Evolutionary conservation across 352 stramenopile genomes (phyloP), one percentile per base, ranked within the genome.

Genomic region (Pythium guiyangense): DNA sequence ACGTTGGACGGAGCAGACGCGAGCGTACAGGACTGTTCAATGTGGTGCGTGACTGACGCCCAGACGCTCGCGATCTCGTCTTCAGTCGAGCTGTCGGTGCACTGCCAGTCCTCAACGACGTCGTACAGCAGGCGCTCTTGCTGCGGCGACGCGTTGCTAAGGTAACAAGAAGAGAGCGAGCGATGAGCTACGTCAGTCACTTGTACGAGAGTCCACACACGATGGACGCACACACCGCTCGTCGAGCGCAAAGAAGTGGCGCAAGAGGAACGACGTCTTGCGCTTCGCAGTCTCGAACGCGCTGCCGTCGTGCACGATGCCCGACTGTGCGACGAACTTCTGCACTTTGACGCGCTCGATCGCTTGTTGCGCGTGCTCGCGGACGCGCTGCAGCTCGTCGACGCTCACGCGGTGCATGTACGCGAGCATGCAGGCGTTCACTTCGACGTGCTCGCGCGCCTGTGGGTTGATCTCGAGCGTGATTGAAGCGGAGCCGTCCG

Each of bases 241-340:
- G 10, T 79, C 61, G 22, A 89, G 34, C 3, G 72, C 54, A 49
- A 92, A 90, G 54, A 87, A 92, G 49, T 92, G 79, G 5, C 76
- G 68, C 27, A 92, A 60, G 3, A 92, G 54, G 44, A 90, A 90
- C 3, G 62, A 73, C 2, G 82, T 92, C 50, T 92, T 92, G 27
- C 71, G 74, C 46, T 79, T 78, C 6, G 63, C 70, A 5, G 69
- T 67, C 47, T 89, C 71, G 12, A 85, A 56, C 0, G 68, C 42
- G 31, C 67, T 81, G 26, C 74, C 61, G 27, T 87, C 73, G 54
- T 72, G 62, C 27, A 79, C 37, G 14, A 73, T 44, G 4, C 73
- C 73, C 25, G 62, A 67, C 15, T 64, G 54, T 0, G 70, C 66
- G 20, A 86, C 50, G 15, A 88, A 54, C 12, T 74, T 74, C 52